Evolutionary conservation across 768 basidiomycete species (phyloP), one percentile per base, ranked within the genome.

Genomic region (Collybia sordida): DNA sequence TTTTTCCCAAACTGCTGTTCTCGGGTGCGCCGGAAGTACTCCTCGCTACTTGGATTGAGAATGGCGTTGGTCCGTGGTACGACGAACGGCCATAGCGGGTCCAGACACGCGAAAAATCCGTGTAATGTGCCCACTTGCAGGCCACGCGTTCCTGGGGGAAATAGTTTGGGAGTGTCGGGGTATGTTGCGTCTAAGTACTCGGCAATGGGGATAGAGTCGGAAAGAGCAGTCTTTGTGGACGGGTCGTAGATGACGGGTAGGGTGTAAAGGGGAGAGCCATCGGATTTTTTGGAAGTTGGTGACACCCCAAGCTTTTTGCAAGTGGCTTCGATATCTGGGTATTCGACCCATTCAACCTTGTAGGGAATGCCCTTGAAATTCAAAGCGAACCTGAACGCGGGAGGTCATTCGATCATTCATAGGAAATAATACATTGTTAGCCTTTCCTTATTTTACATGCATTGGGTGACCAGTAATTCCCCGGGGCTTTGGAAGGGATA

Each of bases 371-470:
- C 40, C 35, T 64, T 64, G 47, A 57, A 59, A 41, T 62, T 64
- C 5, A 64, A 53, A 7, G 48, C 34, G 44, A 35, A 45, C 6
- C 44, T 45, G 31, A 11, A 12, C 31, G 31, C 14, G 9, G 31
- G 9, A 31, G 31, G 31, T 31, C 31, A 31, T 7, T 2, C 9
- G 11, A 31, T 31, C 3, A 3, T 31, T 7, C 6, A 12, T 14
- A 31, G 5, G 27, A 11, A 11, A 5, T 5, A 5, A 11, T 31
- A 3, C 14, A 31, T 31, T 11, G 9, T 14, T 31, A n/a, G 9
- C n/a, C 64, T 41, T 28, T 72, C 78, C 79, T 61, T 14, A 67
- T 62, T 56, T 75, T 78, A 70, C 70, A 77, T 21, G 72, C 70
- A 49, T 77, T 79, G 6, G 73, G 71, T 2, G 74, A 74, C 71